Conservation (phyloP, 2,329 filamentous ascomycete species). For the Chrysoporthe puriensis region DNA sequence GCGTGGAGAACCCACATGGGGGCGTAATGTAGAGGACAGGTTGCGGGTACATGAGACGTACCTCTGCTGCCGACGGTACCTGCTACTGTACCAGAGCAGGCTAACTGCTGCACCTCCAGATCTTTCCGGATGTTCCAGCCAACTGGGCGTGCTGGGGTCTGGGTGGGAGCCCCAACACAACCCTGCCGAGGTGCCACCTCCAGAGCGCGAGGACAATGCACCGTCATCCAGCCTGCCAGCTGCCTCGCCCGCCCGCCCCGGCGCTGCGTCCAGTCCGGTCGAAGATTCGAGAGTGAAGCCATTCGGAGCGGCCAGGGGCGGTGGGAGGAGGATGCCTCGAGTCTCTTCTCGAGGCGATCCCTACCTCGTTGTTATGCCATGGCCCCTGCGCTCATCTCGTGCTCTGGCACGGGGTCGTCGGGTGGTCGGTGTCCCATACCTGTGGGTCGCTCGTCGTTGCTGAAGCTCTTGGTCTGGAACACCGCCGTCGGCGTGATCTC, state of each 20-base stretch:
- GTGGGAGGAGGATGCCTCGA: too few species aligned
- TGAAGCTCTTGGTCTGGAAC: not conserved
- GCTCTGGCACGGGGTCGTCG: not conserved
- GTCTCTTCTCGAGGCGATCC: too few species aligned
- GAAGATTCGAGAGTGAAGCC: too few species aligned
- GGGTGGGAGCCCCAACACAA: conserved; percentile 1
- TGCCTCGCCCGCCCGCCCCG: not conserved
- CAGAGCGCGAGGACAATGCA: not conserved
- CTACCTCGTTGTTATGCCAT: too few species aligned
- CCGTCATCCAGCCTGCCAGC: not conserved
- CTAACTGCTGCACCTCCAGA: conserved; percentile 12
- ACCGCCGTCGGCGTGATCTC: not conserved
- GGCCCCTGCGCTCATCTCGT: not conserved
- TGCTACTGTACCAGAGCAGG: not conserved
- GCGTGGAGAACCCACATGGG: conserved; percentile 9
- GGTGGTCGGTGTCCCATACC: not conserved
- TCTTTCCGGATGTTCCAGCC: conserved; percentile 27
- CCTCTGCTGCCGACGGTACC: not conserved
- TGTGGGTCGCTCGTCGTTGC: conserved; percentile 12
- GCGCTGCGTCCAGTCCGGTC: not conserved
- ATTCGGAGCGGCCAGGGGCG: too few species aligned
- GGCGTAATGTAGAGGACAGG: conserved; percentile 13
- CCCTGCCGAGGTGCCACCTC: conserved; percentile 3
- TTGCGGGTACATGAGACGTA: conserved; percentile 20
- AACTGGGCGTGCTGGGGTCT: not conserved